Percentiles rank a stretch among this genome's conserved stretches.
Evolutionary conservation across 768 basidiomycete species (phyloP).

Genomic region (Hypholoma fasciculare): DNA sequence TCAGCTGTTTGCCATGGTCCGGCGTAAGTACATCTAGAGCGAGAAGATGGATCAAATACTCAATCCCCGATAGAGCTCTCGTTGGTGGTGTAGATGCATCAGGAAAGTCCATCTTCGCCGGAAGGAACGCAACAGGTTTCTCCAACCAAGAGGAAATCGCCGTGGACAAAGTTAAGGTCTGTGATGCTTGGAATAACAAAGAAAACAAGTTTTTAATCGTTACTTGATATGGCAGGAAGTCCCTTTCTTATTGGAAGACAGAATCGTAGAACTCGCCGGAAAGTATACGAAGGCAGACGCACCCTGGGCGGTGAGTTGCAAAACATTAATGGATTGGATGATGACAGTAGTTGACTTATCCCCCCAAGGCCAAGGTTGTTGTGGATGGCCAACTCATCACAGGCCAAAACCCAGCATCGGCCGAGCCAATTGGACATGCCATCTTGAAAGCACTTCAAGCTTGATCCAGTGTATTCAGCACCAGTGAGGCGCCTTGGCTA

Average conservation of each 20-base stretch:
- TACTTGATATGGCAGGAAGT: slow-evolving; percentile 37
- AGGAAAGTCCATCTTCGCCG: slow-evolving; percentile 67
- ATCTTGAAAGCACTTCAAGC: slow-evolving; percentile 49
- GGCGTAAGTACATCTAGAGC: slow-evolving; percentile 41
- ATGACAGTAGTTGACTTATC: not conserved
- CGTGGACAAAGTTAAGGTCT: slow-evolving; percentile 43
- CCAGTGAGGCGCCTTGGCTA: not conserved
- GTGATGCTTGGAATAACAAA: slow-evolving; percentile 10
- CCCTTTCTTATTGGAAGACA: slow-evolving; percentile 73
- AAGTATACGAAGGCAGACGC: slow-evolving; percentile 58
- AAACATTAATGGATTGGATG: not conserved
- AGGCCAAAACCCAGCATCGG: slow-evolving; percentile 70
- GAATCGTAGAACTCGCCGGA: slow-evolving; percentile 64
- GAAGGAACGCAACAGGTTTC: slow-evolving; percentile 62
- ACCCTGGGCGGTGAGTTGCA: slow-evolving; percentile 52
- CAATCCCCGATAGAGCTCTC: slow-evolving; percentile 44
- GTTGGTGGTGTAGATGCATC: slow-evolving; percentile 51
- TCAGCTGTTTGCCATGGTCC: slow-evolving; percentile 83
- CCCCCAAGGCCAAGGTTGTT: slow-evolving; percentile 46
- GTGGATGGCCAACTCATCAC: slow-evolving; percentile 62
- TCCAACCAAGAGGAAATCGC: slow-evolving; percentile 68
- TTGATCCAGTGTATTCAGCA: not conserved
- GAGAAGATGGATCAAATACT: not conserved
- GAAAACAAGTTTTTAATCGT: not conserved
- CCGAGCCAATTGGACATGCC: slow-evolving; percentile 53